Conservation (phyloP, 2,329 filamentous ascomycete species). For the Incumbomyces lentus region DNA sequence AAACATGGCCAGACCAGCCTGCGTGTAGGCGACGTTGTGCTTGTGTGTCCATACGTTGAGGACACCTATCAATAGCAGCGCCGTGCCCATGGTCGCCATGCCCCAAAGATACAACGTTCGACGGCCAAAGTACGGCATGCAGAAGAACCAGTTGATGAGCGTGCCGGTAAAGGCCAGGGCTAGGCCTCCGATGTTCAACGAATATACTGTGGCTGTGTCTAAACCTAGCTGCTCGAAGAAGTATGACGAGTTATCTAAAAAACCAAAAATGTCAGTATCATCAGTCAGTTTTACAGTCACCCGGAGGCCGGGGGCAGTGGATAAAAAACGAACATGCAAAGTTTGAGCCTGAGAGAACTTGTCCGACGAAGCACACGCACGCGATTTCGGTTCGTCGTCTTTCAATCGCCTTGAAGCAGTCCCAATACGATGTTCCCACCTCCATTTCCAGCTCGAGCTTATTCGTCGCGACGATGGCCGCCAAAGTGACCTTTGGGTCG, state of each 20-base stretch:
- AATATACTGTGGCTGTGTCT: constrained; percentile 38
- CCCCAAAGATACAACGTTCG: constrained; percentile 64
- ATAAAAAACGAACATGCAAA: constrained; percentile 35
- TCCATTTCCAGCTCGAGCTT: constrained; percentile 19
- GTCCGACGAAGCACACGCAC: constrained; percentile 53
- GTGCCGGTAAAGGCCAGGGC: constrained; percentile 71
- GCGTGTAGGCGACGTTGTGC: constrained; percentile 23
- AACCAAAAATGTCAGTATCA: too few relatives aligned
- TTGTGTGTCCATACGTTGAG: constrained; percentile 18
- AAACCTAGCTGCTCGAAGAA: constrained; percentile 47
- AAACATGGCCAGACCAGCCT: constrained; percentile 37
- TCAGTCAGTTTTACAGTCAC: too few relatives aligned
- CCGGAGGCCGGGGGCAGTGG: too few relatives aligned
- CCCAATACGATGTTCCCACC: constrained; percentile 49
- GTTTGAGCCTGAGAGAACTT: constrained; percentile 54
- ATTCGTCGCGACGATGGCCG: constrained; percentile 30
- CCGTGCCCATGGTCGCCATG: constrained; percentile 63
- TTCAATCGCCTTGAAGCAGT: constrained; percentile 74
- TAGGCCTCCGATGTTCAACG: constrained; percentile 53
- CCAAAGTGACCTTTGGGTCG: constrained; percentile 22
- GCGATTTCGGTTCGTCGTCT: constrained; percentile 65
- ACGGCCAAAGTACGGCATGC: constrained; percentile 53
- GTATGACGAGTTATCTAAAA: constrained; percentile 46
- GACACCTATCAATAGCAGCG: constrained; percentile 31
- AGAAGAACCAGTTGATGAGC: constrained; percentile 43